phyloP scores from a whole-genome alignment of 352 stramenopile species.

The Blastocystis sp. region DNA sequence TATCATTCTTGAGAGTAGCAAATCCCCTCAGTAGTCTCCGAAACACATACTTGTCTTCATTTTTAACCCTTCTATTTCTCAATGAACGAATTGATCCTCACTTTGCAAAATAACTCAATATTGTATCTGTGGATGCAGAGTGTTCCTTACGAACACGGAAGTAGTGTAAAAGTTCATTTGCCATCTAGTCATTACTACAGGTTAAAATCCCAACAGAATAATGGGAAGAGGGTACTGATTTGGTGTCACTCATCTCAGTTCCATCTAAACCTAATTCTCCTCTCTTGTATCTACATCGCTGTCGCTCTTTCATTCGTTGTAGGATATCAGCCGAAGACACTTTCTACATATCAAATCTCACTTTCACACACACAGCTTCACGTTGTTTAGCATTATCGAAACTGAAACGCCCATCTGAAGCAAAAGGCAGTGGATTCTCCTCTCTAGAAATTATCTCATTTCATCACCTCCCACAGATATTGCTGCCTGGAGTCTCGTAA shows the following conservation, averaged over 20 bases:
- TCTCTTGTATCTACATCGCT: neutral
- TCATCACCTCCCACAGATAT: neutral
- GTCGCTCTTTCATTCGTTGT: constrained; percentile 26
- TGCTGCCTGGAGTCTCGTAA: neutral
- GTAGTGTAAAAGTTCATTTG: constrained; percentile 52
- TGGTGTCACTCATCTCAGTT: neutral
- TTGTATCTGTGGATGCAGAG: constrained; percentile 20
- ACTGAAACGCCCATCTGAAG: neutral
- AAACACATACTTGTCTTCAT: constrained; percentile 83
- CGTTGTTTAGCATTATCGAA: neutral
- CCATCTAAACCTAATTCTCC: neutral
- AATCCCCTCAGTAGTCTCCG: constrained; percentile 80
- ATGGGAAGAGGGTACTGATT: neutral
- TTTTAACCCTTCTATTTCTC: constrained; percentile 21
- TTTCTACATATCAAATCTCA: neutral
- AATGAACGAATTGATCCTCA: neutral
- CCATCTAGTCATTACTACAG: neutral
- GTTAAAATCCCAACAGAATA: neutral
- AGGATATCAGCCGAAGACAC: constrained; percentile 24
- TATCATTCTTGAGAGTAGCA: constrained; percentile 75
- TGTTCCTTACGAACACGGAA: constrained; percentile 42
- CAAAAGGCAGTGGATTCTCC: constrained; percentile 19
- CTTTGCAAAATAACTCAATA: constrained; percentile 29
- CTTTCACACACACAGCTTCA: neutral
- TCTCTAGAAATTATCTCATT: neutral